Evolutionary conservation across 148 eudicot species (phyloP).

Genomic region (Rhododendron henanense): DNA sequence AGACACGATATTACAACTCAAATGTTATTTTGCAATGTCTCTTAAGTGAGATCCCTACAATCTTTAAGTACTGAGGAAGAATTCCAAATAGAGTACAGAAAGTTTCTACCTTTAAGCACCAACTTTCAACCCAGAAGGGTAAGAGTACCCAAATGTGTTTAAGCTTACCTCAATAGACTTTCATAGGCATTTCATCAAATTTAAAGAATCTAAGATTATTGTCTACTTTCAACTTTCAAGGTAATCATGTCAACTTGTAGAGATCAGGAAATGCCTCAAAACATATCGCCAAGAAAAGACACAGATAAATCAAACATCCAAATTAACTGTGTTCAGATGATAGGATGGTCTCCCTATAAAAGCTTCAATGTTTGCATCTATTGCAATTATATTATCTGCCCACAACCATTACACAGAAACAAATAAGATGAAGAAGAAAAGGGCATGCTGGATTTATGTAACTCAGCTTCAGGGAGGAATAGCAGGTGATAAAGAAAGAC

Average conservation of each 20-base stretch:
- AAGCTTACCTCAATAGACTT: not conserved
- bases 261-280: not conserved
- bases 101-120: not conserved
- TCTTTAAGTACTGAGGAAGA: not conserved
- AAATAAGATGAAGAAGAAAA: not conserved
- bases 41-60: not conserved
- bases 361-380: not conserved
- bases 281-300: not conserved
- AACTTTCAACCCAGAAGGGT: not conserved
- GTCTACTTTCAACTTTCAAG: constrained; percentile 1
- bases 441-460: not conserved
- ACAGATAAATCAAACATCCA: not conserved
- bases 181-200: not conserved
- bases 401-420: not conserved
- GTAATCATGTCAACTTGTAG: not conserved
- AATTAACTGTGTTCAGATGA: not conserved
- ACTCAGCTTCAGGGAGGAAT: not conserved
- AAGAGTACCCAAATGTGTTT: not conserved
- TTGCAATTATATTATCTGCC: not conserved
- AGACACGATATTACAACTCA: not conserved
- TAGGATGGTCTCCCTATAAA: not conserved
- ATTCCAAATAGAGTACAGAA: not conserved
- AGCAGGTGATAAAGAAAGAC: not conserved
- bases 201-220: not conserved
- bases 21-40: not conserved